Conservation (phyloP, 2,329 filamentous ascomycete genomes). For the Knufia fluminis region DNA sequence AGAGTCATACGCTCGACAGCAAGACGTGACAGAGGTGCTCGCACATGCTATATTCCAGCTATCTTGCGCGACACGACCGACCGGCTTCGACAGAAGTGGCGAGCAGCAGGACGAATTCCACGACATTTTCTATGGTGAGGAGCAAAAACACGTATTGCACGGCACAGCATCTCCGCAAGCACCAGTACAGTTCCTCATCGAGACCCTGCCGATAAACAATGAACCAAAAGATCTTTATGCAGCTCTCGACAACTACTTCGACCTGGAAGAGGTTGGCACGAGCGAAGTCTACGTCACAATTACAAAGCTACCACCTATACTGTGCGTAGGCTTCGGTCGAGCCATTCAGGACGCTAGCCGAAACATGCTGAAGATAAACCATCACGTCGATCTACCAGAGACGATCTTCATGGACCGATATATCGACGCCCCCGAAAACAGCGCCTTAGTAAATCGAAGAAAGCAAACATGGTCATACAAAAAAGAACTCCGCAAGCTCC, state of each 20-base stretch:
- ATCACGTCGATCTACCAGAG: constrained; percentile 70
- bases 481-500: constrained; percentile 49
- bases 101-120: constrained; percentile 77
- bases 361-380: constrained; percentile 60
- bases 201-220: constrained; percentile 40
- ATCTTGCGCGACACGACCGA: constrained; percentile 74
- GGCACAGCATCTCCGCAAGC: constrained; percentile 21
- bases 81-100: constrained; percentile 55
- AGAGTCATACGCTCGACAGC: constrained; percentile 58
- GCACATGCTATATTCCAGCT: constrained; percentile 83
- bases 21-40: constrained; percentile 94
- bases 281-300: constrained; percentile 60
- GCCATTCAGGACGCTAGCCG: constrained; percentile 59
- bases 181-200: constrained; percentile 49
- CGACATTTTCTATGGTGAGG: constrained; percentile 44
- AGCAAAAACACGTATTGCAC: constrained; percentile 23
- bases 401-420: constrained; percentile 82
- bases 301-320: constrained; percentile 65
- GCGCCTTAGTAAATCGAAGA: constrained; percentile 54
- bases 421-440: constrained; percentile 56
- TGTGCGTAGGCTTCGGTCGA: constrained; percentile 84
- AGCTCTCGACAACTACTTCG: constrained; percentile 77
- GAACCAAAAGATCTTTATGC: constrained; percentile 63
- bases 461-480: constrained; percentile 68
- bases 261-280: constrained; percentile 62